Evolutionary conservation across 108 stramenopile species (phyloP).

Genomic region (Mediolabrus comicus): DNA sequence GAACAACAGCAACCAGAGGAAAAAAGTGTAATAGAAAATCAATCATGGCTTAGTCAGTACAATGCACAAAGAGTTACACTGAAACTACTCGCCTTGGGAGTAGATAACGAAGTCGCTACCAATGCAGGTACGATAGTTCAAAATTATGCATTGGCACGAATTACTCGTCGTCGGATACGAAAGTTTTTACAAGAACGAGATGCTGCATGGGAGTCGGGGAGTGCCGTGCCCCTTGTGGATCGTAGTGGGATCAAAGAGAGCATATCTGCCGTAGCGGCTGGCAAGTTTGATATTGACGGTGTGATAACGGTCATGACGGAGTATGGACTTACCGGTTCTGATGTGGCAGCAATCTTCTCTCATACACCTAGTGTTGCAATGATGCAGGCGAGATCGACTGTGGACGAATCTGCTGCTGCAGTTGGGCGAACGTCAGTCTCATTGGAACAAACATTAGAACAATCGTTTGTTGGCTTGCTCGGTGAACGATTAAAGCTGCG

Average conservation of each 20-base stretch:
- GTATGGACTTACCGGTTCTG: conserved; percentile 62
- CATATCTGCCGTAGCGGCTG: conserved; percentile 8
- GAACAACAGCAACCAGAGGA: background rate
- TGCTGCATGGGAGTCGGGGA: conserved; percentile 43
- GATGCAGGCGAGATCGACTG: conserved; percentile 50
- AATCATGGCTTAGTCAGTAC: conserved; percentile 60
- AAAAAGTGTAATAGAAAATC: background rate
- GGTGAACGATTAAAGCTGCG: conserved; percentile 51
- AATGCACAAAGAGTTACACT: conserved; percentile 55
- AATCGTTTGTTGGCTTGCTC: conserved; percentile 49
- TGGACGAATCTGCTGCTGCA: background rate
- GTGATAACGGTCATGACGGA: conserved; percentile 54
- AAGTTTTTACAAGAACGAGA: conserved; percentile 69
- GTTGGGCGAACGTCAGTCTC: conserved; percentile 36
- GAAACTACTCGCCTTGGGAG: conserved; percentile 48
- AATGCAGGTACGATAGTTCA: conserved; percentile 63
- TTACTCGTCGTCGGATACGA: conserved; percentile 60
- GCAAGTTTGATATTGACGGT: conserved; percentile 51
- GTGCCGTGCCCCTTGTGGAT: conserved; percentile 9
- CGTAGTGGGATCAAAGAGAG: conserved; percentile 15
- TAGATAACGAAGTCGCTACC: conserved; percentile 39
- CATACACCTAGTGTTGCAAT: conserved; percentile 75
- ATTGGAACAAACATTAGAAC: conserved; percentile 56
- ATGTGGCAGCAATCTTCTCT: conserved; percentile 60
- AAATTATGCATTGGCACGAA: conserved; percentile 51